Base-by-base conservation (phyloP, 2,329 filamentous ascomycete genomes). In the Fusarium sp. region DNA sequence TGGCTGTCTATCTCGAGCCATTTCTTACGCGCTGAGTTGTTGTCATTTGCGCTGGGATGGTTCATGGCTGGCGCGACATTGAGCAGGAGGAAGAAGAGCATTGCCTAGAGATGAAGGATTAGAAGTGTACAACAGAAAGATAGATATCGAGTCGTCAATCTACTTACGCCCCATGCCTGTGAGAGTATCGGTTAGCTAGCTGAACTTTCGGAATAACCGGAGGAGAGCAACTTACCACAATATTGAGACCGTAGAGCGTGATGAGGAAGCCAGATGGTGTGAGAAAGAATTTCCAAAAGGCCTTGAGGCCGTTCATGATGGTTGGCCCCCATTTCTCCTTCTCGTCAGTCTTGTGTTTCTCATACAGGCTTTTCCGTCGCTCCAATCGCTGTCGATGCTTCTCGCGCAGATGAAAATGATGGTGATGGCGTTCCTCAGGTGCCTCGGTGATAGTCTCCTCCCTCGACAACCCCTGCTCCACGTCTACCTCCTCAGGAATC, bases 1-100 rank as follows among this genome's bases (percentile, higher is more conserved):
- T 97, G 94, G 3, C 92, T 93, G 79, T 95, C 93, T 75, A 90
- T 91, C 81, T 97, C 94, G 72, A 97, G 89, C 94, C 94, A 97
- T 67, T 91, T 91, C 26, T 92, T 87, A 11, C 94, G 89, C 7
- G 93, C 90, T 1, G 92, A 94, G 77, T 94, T 85, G 78, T 94
- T 91, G 73, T 93, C 86, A 78, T 93, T 87, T 82, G 48, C 54
- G 36, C 48, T 42, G 7, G 61, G 61, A 38, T 61, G 61, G 11
- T 52, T 44, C 61, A 63, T 63, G 4, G 61, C 55, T 26, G 61
- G 61, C 1, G 61, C 61, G 20, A 24, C 42, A 8, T 63, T 63
- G 5, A 55, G 50, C 2, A 63, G 28, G 3, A 63, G 36, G 20
- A 63, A 61, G 36, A 63, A 63, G 9, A 63, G 39, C 61, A 63